These are phyloP conservation scores for Leptographium flavum DNA, from an alignment of 2,329 filamentous ascomycete species.

Conservation along the genomic window DNA sequence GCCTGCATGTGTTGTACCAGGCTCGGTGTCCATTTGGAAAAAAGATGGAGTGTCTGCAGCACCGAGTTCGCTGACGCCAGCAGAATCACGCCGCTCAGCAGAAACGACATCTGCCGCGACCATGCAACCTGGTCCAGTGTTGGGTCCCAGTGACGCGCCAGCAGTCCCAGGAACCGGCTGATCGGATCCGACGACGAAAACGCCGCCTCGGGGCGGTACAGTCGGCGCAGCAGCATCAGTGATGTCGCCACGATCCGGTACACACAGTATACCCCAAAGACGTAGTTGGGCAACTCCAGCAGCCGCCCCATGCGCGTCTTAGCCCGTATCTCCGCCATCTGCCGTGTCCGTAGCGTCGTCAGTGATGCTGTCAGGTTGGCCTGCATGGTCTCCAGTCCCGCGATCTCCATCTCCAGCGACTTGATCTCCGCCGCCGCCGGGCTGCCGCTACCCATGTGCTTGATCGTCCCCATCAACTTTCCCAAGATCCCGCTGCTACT, in stretches of 20 bases:
- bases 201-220: conserved; percentile 29
- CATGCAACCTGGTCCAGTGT: conserved; percentile 69
- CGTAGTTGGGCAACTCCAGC: conserved; percentile 45
- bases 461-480: conserved; percentile 52
- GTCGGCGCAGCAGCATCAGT: conserved; percentile 51
- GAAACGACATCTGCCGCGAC: conserved; percentile 74
- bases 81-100: conserved; percentile 71
- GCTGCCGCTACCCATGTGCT: conserved; percentile 36
- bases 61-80: conserved; percentile 69
- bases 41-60: conserved; percentile 72
- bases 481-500: conserved; percentile 44
- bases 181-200: conserved; percentile 68
- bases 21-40: conserved; percentile 58
- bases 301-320: conserved; percentile 53
- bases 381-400: conserved; percentile 69
- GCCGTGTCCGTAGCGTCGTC: conserved; percentile 45
- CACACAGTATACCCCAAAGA: conserved; percentile 69
- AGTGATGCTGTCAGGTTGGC: conserved; percentile 53
- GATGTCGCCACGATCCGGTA: conserved; percentile 67
- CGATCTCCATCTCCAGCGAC: conserved; percentile 57
- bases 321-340: conserved; percentile 50
- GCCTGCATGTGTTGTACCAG: conserved; percentile 62
- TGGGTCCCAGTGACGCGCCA: conserved; percentile 75
- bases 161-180: conserved; percentile 64
- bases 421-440: conserved; percentile 47